Base-by-base conservation (phyloP, 306 rosid species). In the Trifolium subterraneum region DNA sequence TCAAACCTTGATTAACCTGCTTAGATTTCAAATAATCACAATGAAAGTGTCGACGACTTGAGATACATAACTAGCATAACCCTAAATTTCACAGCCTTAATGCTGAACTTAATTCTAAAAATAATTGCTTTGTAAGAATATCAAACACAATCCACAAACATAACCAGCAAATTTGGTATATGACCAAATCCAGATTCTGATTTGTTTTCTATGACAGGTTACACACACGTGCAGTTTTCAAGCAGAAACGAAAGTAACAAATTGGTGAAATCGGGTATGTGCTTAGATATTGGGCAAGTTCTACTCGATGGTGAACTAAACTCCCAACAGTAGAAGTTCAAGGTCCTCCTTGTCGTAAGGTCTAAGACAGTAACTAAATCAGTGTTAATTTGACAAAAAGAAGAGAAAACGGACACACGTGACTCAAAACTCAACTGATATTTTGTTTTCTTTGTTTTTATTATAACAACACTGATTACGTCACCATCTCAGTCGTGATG, bases 151-250 rank as follows among this genome's bases (percentile, higher is more conserved):
- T 41, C 19, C 36, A 55, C 70, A 44, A 31, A 70, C 15, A 44
- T 29, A 70, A 38, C 7, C 47, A 25, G 23, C 27, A 59, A 22
- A 38, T 39, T 5, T 6, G 3, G 4, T 27, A 60, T 27, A 25
- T 7, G 59, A 71, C 79, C 36, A 41, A 68, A 56, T 18, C 50
- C 38, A 72, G 64, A 35, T 18, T 66, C 55, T 20, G 14, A 44
- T 10, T 44, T 16, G 36, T 35, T 56, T 81, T 44, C 42, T 8
- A 38, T 3, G 42, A 38, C 42, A 38, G 42, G 12, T 38, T 38
- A 9, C 42, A 38, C 42, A 36, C 10, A 39, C n/a, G n/a, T 11
- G 35, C 35, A 31, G 35, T 39, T 39, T 41, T 41, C 47, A 41
- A 10, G 47, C 14, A 47, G 76, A 70, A 70, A 54, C 60, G 61